A percentile compares a stretch with the other conserved stretches of the same genome.
Evolutionary conservation across 805 yeast species (phyloP).

Genomic region (Candida krabiensis): DNA sequence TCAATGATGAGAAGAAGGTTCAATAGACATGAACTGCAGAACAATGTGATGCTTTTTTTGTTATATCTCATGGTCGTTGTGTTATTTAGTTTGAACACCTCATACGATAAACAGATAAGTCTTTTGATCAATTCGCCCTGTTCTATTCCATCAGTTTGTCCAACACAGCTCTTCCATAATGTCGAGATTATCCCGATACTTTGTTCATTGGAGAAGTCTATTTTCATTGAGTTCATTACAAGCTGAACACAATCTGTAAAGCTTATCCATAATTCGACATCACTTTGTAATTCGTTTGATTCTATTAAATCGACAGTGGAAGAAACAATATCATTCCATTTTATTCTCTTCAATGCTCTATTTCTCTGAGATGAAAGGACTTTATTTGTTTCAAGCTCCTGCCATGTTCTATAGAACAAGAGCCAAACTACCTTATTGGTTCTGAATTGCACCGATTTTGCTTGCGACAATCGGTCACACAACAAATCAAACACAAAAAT

Average conservation of each 20-base stretch:
- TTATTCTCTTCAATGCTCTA: slow-evolving; percentile 41
- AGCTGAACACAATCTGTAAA: slow-evolving; percentile 17
- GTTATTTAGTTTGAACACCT: slow-evolving; percentile 25
- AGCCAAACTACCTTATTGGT: slow-evolving; percentile 48
- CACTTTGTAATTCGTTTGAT: slow-evolving; percentile 18
- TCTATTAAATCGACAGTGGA: slow-evolving; percentile 24
- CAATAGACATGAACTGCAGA: slow-evolving; percentile 27
- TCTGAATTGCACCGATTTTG: slow-evolving; percentile 43
- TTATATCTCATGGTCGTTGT: slow-evolving; percentile 23
- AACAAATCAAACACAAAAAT: slow-evolving; percentile 58
- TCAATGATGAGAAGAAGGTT: slow-evolving; percentile 15
- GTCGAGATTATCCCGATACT: slow-evolving; percentile 20
- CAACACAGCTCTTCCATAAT: slow-evolving; percentile 9
- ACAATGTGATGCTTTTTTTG: slow-evolving; percentile 27
- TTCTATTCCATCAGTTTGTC: slow-evolving; percentile 1
- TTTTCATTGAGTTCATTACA: slow-evolving; percentile 13
- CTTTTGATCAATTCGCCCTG: slow-evolving; percentile 1
- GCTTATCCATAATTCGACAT: slow-evolving; percentile 23
- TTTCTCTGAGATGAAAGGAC: slow-evolving; percentile 36
- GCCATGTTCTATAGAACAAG: slow-evolving; percentile 40
- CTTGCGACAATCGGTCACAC: slow-evolving; percentile 59
- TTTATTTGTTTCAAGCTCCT: slow-evolving; percentile 10
- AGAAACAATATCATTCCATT: slow-evolving; percentile 38
- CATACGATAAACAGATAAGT: slow-evolving; percentile 7
- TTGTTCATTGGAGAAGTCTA: slow-evolving; percentile 28